Evolutionary conservation across 2,329 filamentous ascomycete species (phyloP).

Genomic region (Penicillium sp.): DNA sequence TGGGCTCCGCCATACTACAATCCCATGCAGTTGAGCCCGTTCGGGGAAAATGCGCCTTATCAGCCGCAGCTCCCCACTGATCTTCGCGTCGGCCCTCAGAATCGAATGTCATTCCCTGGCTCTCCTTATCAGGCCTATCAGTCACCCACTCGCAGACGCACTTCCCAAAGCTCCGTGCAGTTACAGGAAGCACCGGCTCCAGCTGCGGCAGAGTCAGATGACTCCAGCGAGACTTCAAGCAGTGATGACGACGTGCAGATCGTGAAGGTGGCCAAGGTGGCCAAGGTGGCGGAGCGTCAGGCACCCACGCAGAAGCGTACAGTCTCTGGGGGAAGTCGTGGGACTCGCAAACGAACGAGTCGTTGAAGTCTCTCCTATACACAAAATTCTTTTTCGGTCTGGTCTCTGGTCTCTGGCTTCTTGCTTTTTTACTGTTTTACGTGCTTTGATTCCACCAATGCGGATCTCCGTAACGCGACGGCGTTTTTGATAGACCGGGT

Average conservation of each 20-base stretch:
- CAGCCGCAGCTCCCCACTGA: constrained; percentile 34
- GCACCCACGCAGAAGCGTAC: constrained; percentile 21
- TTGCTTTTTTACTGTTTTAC: background rate
- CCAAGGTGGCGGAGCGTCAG: constrained; percentile 29
- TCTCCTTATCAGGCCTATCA: constrained; percentile 24
- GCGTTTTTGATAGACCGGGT: constrained; percentile 6
- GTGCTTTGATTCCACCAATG: background rate
- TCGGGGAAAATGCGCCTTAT: constrained; percentile 33
- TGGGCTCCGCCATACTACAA: constrained; percentile 44
- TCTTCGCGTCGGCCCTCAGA: constrained; percentile 30
- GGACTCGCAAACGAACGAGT: constrained; percentile 28
- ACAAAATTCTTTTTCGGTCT: background rate
- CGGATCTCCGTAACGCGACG: constrained; percentile 1
- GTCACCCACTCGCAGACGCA: constrained; percentile 21
- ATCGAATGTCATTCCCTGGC: constrained; percentile 21
- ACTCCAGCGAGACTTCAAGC: constrained; percentile 22
- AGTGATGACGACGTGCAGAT: constrained; percentile 37
- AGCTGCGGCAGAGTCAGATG: constrained; percentile 11
- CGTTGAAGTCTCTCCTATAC: constrained; percentile 15
- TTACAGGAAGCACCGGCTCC: constrained; percentile 2
- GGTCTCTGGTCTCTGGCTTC: background rate
- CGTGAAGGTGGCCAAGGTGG: constrained; percentile 16
- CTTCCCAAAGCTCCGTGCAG: constrained; percentile 13
- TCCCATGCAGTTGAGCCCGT: constrained; percentile 27
- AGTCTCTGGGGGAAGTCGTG: constrained; percentile 19